phyloP scores from a whole-genome alignment of 2,329 filamentous ascomycete species.

The Ceratocystis eucalypticola region DNA sequence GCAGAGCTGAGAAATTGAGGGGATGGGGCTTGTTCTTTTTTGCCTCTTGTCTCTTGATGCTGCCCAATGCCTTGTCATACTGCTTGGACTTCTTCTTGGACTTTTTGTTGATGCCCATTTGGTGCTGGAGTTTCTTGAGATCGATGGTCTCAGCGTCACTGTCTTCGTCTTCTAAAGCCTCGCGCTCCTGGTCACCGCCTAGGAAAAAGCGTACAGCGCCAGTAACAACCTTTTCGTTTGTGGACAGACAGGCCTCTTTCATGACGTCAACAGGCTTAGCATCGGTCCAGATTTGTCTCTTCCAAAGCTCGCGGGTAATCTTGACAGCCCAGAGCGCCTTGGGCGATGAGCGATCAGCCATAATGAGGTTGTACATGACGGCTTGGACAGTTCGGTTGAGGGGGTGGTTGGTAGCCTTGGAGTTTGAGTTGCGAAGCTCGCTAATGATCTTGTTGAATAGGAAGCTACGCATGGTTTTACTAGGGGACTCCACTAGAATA shows the following conservation, averaged over 20 bases:
- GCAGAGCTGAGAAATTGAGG: constrained; percentile 90
- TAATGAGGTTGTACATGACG: constrained; percentile 81
- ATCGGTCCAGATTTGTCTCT: constrained; percentile 90
- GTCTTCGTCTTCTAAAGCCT: constrained; percentile 80
- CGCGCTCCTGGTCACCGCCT: constrained; percentile 87
- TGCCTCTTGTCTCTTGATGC: constrained; percentile 66
- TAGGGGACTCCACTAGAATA: constrained; percentile 79
- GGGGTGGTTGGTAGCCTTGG: constrained; percentile 77
- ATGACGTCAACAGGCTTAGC: constrained; percentile 93
- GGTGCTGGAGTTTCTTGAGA: constrained; percentile 68
- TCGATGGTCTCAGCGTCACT: constrained; percentile 71
- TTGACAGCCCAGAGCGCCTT: constrained; percentile 95
- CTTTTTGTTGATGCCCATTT: constrained; percentile 91
- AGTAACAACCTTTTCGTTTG: constrained; percentile 84
- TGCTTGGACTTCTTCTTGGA: constrained; percentile 71
- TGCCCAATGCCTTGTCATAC: constrained; percentile 68
- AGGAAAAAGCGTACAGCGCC: constrained; percentile 90
- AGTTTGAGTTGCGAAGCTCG: constrained; percentile 77
- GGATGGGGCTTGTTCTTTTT: constrained; percentile 80
- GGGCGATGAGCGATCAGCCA: constrained; percentile 67
- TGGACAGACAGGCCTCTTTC: constrained; percentile 79
- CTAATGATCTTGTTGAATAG: constrained; percentile 83
- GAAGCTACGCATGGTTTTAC: constrained; percentile 72
- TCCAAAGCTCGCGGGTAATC: constrained; percentile 90
- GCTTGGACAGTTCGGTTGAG: constrained; percentile 89